A percentile compares a stretch with the other conserved stretches of the same genome.
These are phyloP conservation scores for Irpex sp. DNA, from an alignment of 1,284 basidiomycete genomes.

Conservation along the genomic window DNA sequence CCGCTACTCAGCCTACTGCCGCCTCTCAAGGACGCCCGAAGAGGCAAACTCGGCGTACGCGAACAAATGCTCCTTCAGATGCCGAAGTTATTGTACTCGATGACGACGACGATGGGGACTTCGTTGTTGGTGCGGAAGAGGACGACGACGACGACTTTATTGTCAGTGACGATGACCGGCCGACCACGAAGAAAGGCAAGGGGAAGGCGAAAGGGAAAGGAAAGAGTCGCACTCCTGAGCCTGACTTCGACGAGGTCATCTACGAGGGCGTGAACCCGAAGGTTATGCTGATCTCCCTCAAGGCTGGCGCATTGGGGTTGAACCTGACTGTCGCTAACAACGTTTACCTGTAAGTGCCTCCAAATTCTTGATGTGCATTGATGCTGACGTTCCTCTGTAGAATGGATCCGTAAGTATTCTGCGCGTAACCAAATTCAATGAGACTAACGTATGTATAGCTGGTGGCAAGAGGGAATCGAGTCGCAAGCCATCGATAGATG, in stretches of 20 bases:
- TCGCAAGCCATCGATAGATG: slow-evolving; percentile 85
- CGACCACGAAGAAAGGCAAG: slow-evolving; percentile 34
- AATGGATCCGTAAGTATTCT: slow-evolving; percentile 76
- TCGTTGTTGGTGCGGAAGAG: slow-evolving; percentile 21
- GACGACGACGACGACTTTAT: slow-evolving; percentile 28
- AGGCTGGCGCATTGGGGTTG: slow-evolving; percentile 78
- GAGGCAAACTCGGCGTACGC: slow-evolving; percentile 12
- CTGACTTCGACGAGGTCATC: slow-evolving; percentile 9
- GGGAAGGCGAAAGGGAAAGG: slow-evolving; percentile 36
- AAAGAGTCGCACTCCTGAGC: slow-evolving; percentile 24
- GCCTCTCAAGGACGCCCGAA: slow-evolving; percentile 19
- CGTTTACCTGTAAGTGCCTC: slow-evolving; percentile 70
- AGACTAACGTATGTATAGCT: slow-evolving; percentile 34
- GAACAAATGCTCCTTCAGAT: neutral
- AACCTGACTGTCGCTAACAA: slow-evolving; percentile 90
- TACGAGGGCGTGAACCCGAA: slow-evolving; percentile 49
- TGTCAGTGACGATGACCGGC: slow-evolving; percentile 30
- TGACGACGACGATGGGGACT: slow-evolving; percentile 13
- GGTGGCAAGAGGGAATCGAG: slow-evolving; percentile 83
- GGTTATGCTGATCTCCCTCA: slow-evolving; percentile 86
- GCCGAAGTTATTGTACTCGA: slow-evolving; percentile 11
- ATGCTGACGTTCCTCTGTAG: slow-evolving; percentile 31
- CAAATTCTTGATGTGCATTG: neutral
- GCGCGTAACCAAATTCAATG: slow-evolving; percentile 7
- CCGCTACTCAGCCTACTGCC: slow-evolving; percentile 5